Evolutionary conservation across 306 rosid genomes (phyloP), one percentile per base, ranked within the genome.

Genomic region (Glycine tomentella): DNA sequence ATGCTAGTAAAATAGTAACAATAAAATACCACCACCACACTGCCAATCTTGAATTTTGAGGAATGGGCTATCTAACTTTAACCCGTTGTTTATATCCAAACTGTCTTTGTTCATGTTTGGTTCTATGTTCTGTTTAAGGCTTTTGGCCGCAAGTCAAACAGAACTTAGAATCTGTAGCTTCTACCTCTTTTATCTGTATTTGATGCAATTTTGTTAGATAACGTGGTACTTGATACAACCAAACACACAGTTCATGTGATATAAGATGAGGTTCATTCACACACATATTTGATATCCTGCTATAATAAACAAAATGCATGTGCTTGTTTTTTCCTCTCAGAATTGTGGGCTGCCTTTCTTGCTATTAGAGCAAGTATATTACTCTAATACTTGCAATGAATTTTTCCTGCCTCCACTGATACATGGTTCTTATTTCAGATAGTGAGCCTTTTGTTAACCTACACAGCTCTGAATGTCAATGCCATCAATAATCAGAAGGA

Each of bases 401-500:
- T 55, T 45, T 58, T 45, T 56, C 20, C 16, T 48, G 9, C 77
- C 52, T 48, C 13, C 48, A 34, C 55, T 85, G 71, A 87, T 84
- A 61, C 73, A 20, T 50, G 53, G 16, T 78, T 74, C 57, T 36
- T 80, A 25, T 87, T 82, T 76, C 92, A 95, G 99, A 91, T 83
- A 74, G 91, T 90, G 64, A 56, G 79, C 82, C 72, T 87, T 81
- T 46, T 95, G 87, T 82, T 95, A 70, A 81, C 31, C 77, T 88
- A 78, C 78, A 73, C 82, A 45, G 85, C 92, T 55, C 51, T 86
- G 62, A 88, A 88, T 55, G 88, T 95, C 75, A 95, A 95, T 40
- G 92, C 90, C n/a, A 88, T 95, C 72, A 95, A 92, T 77, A 88
- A 83, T 70, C 90, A 90, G 66, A 82, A n/a, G 0, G 94, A 95